These are phyloP conservation scores for Periconia digitata DNA, from an alignment of 2,329 filamentous ascomycete genomes.

Conservation along the genomic window DNA sequence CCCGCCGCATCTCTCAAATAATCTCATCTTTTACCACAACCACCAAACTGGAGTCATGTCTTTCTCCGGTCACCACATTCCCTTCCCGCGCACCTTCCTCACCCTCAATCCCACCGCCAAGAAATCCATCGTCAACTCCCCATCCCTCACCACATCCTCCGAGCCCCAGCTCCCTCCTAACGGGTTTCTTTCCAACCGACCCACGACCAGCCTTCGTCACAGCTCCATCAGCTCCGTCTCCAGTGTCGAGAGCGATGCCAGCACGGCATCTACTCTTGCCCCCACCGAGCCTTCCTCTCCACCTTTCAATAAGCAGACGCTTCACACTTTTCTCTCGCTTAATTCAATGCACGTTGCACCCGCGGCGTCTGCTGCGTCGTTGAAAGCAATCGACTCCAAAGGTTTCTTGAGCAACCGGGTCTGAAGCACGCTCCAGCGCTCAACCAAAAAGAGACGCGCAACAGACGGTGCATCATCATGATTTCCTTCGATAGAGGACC, in stretches of 20 bases:
- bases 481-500: not conserved
- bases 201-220: constrained; percentile 22
- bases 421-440: constrained; percentile 12
- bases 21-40: constrained; percentile 8
- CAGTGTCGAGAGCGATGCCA: constrained; percentile 21
- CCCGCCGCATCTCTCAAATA: constrained; percentile 6
- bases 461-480: not conserved
- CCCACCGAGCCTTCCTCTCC: constrained; percentile 23
- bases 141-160: constrained; percentile 12
- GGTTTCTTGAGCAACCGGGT: constrained; percentile 37
- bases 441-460: not conserved
- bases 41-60: constrained; percentile 36
- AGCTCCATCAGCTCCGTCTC: constrained; percentile 32
- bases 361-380: constrained; percentile 21
- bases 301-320: constrained; percentile 28
- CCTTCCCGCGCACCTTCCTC: constrained; percentile 39
- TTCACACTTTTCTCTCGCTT: constrained; percentile 38
- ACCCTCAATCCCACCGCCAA: constrained; percentile 39
- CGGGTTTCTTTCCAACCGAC: constrained; percentile 42
- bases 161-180: constrained; percentile 29
- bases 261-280: constrained; percentile 33
- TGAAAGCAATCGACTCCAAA: constrained; percentile 23
- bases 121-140: constrained; percentile 10
- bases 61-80: constrained; percentile 39
- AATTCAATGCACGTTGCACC: constrained; percentile 35